Percentiles rank a stretch among this genome's conserved stretches.
Conservation (phyloP, 2,329 filamentous ascomycete species). For the Aspergillus sp. region DNA sequence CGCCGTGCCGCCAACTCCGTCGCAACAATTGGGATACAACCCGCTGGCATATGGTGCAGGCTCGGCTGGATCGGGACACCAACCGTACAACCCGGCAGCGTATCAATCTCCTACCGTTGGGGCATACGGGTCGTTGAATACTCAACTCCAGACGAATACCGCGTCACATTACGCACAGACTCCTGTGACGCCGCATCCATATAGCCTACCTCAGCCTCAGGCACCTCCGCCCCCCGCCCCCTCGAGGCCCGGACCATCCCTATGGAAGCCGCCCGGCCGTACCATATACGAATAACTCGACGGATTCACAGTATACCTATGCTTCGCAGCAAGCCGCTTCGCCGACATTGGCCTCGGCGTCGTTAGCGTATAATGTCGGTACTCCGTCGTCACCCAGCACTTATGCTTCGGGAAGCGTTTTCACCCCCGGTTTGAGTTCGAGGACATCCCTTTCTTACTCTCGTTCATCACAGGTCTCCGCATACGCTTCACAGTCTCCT, state of each 20-base stretch:
- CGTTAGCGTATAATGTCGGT: constrained; percentile 24
- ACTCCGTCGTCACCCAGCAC: constrained; percentile 14
- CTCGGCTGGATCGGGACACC: constrained; percentile 26
- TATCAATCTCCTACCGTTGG: constrained; percentile 37
- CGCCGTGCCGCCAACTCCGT: constrained; percentile 42
- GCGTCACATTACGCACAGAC: constrained; percentile 21
- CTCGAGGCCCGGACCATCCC: constrained; percentile 33
- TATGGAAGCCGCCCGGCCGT: constrained; percentile 31
- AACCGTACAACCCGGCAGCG: constrained; percentile 48
- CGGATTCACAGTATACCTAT: constrained; percentile 23
- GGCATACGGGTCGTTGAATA: constrained; percentile 24
- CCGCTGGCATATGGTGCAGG: constrained; percentile 55
- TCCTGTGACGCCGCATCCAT: constrained; percentile 27
- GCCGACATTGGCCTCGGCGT: constrained; percentile 16
- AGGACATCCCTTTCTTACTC: constrained; percentile 19
- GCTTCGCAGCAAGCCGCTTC: constrained; percentile 20
- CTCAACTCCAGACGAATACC: constrained; percentile 28
- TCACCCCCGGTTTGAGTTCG: constrained; percentile 9
- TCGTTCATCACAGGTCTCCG: constrained; percentile 15
- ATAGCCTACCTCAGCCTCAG: constrained; percentile 26
- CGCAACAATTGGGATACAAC: constrained; percentile 60
- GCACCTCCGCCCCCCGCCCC: constrained; percentile 35
- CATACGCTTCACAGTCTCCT: constrained; percentile 19
- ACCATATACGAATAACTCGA: constrained; percentile 18
- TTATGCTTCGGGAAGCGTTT: constrained; percentile 21